phyloP scores from a whole-genome alignment of 139 green algal species.

The Penium margaritaceum region DNA sequence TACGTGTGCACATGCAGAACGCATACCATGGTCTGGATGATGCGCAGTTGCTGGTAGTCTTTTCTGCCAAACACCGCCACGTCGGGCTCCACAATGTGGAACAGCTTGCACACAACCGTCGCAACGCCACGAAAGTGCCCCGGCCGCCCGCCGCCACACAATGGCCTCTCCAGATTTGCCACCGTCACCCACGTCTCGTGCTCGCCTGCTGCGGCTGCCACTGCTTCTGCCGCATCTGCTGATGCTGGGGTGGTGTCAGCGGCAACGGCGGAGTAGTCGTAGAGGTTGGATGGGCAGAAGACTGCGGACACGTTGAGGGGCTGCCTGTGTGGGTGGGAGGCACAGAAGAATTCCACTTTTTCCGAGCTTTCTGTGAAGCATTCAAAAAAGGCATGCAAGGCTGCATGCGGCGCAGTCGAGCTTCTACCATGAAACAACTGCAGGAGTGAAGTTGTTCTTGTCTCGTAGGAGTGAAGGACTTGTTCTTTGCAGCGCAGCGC shows the following conservation, averaged over 20 bases:
- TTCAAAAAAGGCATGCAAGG: no score
- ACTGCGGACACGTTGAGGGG: background rate
- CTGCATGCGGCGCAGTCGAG: no score
- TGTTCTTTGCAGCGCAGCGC: no score
- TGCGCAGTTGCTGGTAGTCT: constrained; percentile 92
- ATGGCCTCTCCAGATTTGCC: constrained; percentile 57
- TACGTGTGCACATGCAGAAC: background rate
- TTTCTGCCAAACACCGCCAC: constrained; percentile 90
- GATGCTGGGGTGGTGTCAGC: background rate
- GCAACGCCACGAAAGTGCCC: constrained; percentile 93
- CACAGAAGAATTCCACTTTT: no score
- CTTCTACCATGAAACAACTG: no score
- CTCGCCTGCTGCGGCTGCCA: constrained; percentile 22
- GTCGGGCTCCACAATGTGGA: constrained; percentile 85
- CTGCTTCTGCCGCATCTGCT: no score
- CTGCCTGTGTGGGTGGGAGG: no score
- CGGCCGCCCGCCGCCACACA: constrained; percentile 76
- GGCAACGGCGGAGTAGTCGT: background rate
- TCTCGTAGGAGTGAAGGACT: no score
- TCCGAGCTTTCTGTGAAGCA: no score
- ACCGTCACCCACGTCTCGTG: constrained; percentile 75
- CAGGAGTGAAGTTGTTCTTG: no score
- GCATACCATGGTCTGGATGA: constrained; percentile 76
- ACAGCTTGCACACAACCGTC: constrained; percentile 86
- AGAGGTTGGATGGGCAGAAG: background rate